Percentiles rank a stretch among this genome's conserved stretches.
Conservation (phyloP, 352 stramenopile species). For the Pythium brassicae region DNA sequence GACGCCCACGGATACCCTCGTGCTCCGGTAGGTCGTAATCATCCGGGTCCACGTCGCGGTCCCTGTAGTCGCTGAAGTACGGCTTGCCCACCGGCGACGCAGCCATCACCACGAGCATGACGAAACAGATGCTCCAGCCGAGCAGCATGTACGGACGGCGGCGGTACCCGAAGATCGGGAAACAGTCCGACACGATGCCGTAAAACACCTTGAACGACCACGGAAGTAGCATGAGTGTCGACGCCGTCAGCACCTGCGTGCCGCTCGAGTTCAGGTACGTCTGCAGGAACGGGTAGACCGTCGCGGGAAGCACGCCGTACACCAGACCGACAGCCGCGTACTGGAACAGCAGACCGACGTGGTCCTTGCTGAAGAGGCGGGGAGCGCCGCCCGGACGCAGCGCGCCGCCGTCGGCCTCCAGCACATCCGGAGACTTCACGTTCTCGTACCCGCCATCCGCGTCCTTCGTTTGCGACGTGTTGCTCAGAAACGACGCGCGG, state of each 20-base stretch:
- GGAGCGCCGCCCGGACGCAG: constrained; percentile 35
- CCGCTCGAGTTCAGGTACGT: constrained; percentile 31
- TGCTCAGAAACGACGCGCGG: too few species aligned
- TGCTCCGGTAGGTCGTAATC: constrained; percentile 19
- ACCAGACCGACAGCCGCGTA: constrained; percentile 22
- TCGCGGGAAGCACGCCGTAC: constrained; percentile 13
- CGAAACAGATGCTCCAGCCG: constrained; percentile 35
- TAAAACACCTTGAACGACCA: constrained; percentile 61
- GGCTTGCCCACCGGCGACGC: constrained; percentile 28
- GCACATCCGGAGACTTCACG: too few species aligned
- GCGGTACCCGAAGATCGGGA: constrained; percentile 46
- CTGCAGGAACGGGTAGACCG: constrained; percentile 28
- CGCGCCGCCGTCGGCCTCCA: constrained; percentile 24
- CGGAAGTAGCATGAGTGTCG: constrained; percentile 33
- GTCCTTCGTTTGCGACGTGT: too few species aligned
- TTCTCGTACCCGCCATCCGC: too few species aligned
- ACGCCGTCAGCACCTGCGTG: constrained; percentile 26
- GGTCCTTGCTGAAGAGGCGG: constrained; percentile 26
- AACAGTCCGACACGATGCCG: constrained; percentile 48
- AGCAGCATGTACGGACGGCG: constrained; percentile 52
- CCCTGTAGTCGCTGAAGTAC: constrained; percentile 29
- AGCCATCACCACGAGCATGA: constrained; percentile 44
- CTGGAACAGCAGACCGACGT: constrained; percentile 23
- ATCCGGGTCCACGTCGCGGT: constrained; percentile 18
- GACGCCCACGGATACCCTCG: constrained; percentile 12